Base-by-base conservation (phyloP, 257 asterid species). In the Jaltomata sinuosa region DNA sequence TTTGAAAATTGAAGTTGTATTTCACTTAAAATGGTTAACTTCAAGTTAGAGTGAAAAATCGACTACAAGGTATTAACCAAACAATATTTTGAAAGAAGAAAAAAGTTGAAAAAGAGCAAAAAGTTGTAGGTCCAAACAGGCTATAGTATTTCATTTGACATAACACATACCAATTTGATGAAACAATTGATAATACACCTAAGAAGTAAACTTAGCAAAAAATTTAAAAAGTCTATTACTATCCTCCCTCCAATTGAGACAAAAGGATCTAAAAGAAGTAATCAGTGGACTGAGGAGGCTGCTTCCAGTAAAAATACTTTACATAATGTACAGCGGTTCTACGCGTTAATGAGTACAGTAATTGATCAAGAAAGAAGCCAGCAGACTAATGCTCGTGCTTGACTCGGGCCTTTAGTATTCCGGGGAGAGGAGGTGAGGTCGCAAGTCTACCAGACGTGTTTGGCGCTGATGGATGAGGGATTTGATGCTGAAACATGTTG, bases 321-420 rank as follows among this genome's bases (percentile, higher is more conserved):
- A 91, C 93, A 89, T 81, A 80, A 93, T 91, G 84, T 91, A 93
- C 94, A 94, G 9, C 19, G 42, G 86, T 64, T 81, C 45, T 80
- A 82, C 50, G 65, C 83, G 84, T 87, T 84, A 85, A 85, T 83
- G 82, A 61, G 72, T 61, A 25, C 16, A 40, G 76, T 36, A 81
- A 19, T 76, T 55, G 55, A 57, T 62, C 50, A 40, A 61, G 69
- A 29, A 81, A 11, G 50, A 71, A 85, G 25, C 49, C 18, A 61
- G 80, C 45, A 61, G n/a, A 74, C 89, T 91, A 89, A 84, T 89
- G 91, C 91, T 94, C 98, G 6, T 93, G 96, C 90, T 94, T 94
- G 83, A 94, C 87, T 2, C 97, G 97, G 38, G 97, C 95, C 89
- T 96, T 96, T 53, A 96, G 79, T 80, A 96, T 94, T 85, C 98